Evolutionary conservation across 2,329 filamentous ascomycete genomes (phyloP), one percentile per base, ranked within the genome.

Genomic region (Claviceps purpurea): DNA sequence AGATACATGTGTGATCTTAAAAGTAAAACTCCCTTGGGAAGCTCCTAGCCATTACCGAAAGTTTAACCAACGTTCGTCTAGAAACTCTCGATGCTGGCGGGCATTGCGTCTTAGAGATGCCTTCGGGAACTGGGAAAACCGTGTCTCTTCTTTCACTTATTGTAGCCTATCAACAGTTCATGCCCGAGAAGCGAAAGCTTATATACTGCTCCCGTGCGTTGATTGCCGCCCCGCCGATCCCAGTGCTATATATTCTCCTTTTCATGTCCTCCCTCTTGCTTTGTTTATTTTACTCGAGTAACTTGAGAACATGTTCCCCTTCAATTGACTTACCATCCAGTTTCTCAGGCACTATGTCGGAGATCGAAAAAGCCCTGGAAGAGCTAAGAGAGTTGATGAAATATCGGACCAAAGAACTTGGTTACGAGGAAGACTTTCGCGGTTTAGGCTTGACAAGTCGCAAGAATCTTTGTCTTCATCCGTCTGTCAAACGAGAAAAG

Each of bases 31-130:
- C 3, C 26, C 22, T 30, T 5, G 45, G 39, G 13, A 38, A n/a
- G 16, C 18, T 47, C 24, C 30, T 46, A 41, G 43, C 38, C 42
- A 24, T 47, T 26, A 26, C 26, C 18, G 3, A 22, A 16, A 20
- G 14, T n/a, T 51, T 45, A 20, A 51, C 47, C 40, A 11, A 44
- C 4, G 24, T 26, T 43, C 8, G 10, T 20, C 13, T 45, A 78
- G 75, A 74, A 59, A 97, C 93, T 20, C 84, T 98, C 62, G 93
- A 98, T 76, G 86, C 85, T 20, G 88, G 88, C 50, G 94, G 93
- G 55, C 89, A 98, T 70, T 96, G 90, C 67, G 91, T 98, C 22
- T 73, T 98, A 60, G 93, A 98, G 72, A 98, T 98, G 93, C 93
- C 93, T 68, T 98, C 93, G 54, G 93, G 93, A 44, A 98, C 93